phyloP scores from a whole-genome alignment of 257 asterid species.

The Ligustrum vulgare region DNA sequence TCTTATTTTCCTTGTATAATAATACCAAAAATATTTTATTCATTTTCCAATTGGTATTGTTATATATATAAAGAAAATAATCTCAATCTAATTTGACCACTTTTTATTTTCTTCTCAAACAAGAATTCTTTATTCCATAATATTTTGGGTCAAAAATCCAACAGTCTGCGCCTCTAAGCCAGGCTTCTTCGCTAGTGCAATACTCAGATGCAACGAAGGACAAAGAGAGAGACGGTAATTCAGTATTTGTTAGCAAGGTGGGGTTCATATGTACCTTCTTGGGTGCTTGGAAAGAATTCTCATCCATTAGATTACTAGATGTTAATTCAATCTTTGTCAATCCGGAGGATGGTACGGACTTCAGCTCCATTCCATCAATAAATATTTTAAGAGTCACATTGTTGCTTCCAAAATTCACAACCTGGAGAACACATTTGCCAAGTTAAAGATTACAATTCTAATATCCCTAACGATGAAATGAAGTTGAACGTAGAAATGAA shows the following conservation, averaged over 20 bases:
- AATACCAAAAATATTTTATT: too few species aligned
- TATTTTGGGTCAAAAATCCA: too few species aligned
- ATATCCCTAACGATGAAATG: not conserved
- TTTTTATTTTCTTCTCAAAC: too few species aligned
- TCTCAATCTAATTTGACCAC: too few species aligned
- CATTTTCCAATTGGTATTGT: too few species aligned
- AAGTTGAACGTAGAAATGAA: not conserved
- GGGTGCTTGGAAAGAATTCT: slow-evolving; percentile 65
- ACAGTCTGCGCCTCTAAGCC: too few species aligned
- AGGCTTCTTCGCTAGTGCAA: not conserved
- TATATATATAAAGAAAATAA: too few species aligned
- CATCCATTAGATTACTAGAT: slow-evolving; percentile 59
- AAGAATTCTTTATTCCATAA: too few species aligned
- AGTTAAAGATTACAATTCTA: not conserved
- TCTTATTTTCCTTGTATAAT: too few species aligned
- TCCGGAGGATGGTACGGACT: slow-evolving; percentile 39
- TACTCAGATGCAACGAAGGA: not conserved
- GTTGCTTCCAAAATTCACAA: slow-evolving; percentile 64
- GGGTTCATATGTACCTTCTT: slow-evolving; percentile 47
- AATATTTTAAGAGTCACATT: slow-evolving; percentile 48
- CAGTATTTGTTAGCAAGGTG: not conserved
- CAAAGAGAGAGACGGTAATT: not conserved
- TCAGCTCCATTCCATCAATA: slow-evolving; percentile 42
- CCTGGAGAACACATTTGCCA: slow-evolving; percentile 38
- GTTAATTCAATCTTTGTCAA: slow-evolving; percentile 57